Percentiles rank a stretch among this genome's conserved stretches.
phyloP scores from a whole-genome alignment of 139 green algal species.

The Asterochloris sp. region DNA sequence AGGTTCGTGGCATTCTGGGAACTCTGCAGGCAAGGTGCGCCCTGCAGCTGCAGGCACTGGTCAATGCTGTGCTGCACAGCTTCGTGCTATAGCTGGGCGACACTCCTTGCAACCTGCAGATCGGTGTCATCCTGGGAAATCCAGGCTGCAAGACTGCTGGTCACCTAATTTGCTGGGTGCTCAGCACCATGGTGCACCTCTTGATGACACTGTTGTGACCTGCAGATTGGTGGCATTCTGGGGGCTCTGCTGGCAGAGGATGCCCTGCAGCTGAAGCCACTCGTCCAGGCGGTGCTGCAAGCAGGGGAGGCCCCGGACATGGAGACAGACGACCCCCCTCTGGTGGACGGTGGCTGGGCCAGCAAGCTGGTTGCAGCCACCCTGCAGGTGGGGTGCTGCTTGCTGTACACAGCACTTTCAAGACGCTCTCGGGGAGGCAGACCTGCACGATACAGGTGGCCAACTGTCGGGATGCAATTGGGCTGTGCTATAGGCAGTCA shows the following conservation, averaged over 20 bases:
- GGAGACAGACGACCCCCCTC: slow-evolving; percentile 30
- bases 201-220: background rate
- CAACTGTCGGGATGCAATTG: too few relatives aligned
- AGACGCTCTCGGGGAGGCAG: background rate
- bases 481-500: too few relatives aligned
- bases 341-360: slow-evolving; percentile 31
- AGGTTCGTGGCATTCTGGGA: slow-evolving; percentile 20
- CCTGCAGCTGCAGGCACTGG: background rate
- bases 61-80: background rate
- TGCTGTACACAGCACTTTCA: background rate
- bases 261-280: slow-evolving; percentile 16
- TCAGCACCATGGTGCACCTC: too few relatives aligned
- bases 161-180: too few relatives aligned
- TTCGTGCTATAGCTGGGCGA: too few relatives aligned
- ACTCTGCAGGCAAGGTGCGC: background rate
- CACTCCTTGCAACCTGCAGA: too few relatives aligned
- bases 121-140: too few relatives aligned
- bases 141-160: too few relatives aligned
- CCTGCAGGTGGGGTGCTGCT: background rate
- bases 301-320: slow-evolving; percentile 29
- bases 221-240: slow-evolving; percentile 30
- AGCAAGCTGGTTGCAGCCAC: slow-evolving; percentile 6
- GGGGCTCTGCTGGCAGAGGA: slow-evolving; percentile 27
- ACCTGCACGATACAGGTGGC: too few relatives aligned
- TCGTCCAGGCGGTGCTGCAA: slow-evolving; percentile 24